phyloP scores from a whole-genome alignment of 371 early-diverging fungal genomes.

The Rhizopus stolonifer region DNA sequence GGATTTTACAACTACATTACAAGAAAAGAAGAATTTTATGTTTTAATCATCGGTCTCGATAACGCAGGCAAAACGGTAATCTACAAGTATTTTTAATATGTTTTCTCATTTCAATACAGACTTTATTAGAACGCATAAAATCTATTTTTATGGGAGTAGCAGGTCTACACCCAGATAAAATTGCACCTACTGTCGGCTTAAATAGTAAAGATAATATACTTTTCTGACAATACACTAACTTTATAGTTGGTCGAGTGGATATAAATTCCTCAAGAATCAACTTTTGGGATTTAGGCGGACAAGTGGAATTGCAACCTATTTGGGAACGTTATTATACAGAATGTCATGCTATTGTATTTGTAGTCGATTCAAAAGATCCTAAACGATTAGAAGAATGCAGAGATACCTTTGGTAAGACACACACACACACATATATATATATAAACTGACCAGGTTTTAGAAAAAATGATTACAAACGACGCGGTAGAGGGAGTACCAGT shows the following conservation, averaged over 20 bases:
- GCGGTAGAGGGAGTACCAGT: slow-evolving; percentile 87
- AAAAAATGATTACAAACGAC: slow-evolving; percentile 73
- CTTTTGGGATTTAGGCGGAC: slow-evolving; percentile 96
- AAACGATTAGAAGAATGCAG: slow-evolving; percentile 82
- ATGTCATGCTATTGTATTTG: slow-evolving; percentile 92
- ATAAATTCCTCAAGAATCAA: slow-evolving; percentile 68
- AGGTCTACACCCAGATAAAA: slow-evolving; percentile 84
- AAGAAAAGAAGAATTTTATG: slow-evolving; percentile 86
- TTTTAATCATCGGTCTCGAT: slow-evolving; percentile 94
- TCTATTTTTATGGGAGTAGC: slow-evolving; percentile 30
- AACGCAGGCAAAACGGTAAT: slow-evolving; percentile 94
- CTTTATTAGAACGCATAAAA: slow-evolving; percentile 28
- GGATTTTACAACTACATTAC: slow-evolving; percentile 88
- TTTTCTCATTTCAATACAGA: slow-evolving; percentile 13
- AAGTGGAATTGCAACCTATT: slow-evolving; percentile 80
- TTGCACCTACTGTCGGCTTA: slow-evolving; percentile 93
- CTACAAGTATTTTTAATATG: background rate
- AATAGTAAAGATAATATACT: slow-evolving; percentile 64
- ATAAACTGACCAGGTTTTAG: too few relatives aligned
- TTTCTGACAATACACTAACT: background rate
- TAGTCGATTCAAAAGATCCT: slow-evolving; percentile 84
- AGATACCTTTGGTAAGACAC: slow-evolving; percentile 72
- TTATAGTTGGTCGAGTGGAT: slow-evolving; percentile 77
- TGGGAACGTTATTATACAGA: slow-evolving; percentile 96
- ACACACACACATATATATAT: too few relatives aligned